Evolutionary conservation across 2,329 filamentous ascomycete genomes (phyloP).

Genomic region (Aspergillus fructus): DNA sequence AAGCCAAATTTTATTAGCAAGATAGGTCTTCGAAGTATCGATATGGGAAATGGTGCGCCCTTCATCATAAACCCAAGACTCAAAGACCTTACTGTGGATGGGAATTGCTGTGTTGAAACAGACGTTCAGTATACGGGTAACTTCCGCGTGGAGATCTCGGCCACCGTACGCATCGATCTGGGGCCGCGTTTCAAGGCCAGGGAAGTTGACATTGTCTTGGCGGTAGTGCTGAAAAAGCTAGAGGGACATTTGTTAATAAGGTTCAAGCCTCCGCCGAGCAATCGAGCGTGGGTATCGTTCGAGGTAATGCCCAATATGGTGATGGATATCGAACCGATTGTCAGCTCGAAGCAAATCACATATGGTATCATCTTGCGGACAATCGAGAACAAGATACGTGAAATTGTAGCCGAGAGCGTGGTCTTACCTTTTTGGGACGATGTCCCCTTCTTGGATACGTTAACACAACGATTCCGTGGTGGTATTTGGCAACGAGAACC

Average conservation of each 20-base stretch:
- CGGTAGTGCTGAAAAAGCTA: conserved; percentile 78
- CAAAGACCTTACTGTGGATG: conserved; percentile 86
- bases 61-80: conserved; percentile 85
- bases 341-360: conserved; percentile 92
- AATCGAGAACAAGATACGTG: conserved; percentile 92
- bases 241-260: conserved; percentile 83
- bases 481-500: conserved; percentile 68
- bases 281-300: conserved; percentile 94
- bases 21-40: conserved; percentile 77
- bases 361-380: conserved; percentile 88
- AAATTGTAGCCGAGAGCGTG: conserved; percentile 87
- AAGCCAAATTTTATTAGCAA: conserved; percentile 86
- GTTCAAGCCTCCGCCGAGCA: conserved; percentile 93
- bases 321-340: conserved; percentile 90
- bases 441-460: conserved; percentile 82
- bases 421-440: conserved; percentile 97
- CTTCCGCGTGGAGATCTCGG: conserved; percentile 83
- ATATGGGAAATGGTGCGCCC: conserved; percentile 82
- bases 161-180: conserved; percentile 89
- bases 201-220: conserved; percentile 85
- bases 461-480: conserved; percentile 74
- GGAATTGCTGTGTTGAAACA: conserved; percentile 81
- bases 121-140: conserved; percentile 88
- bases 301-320: conserved; percentile 92
- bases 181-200: conserved; percentile 84